These are phyloP conservation scores for Arachnomyces sp. DNA, from an alignment of 2,329 filamentous ascomycete species.

Conservation along the genomic window DNA sequence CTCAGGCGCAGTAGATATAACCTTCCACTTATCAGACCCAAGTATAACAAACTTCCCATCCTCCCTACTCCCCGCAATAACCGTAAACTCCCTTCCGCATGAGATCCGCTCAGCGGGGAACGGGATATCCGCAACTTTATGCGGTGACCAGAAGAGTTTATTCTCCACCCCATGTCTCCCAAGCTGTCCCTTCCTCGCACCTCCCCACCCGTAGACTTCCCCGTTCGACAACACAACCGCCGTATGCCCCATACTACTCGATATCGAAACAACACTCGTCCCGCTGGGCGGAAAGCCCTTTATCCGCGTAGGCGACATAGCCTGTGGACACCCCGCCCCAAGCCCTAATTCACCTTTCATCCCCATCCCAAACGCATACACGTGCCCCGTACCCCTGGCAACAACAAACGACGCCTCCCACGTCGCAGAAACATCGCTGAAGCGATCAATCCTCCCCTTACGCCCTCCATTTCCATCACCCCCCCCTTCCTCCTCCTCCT, in stretches of 20 bases:
- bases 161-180: slow-evolving; percentile 46
- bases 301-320: slow-evolving; percentile 40
- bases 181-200: slow-evolving; percentile 74
- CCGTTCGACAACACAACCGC: slow-evolving; percentile 67
- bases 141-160: slow-evolving; percentile 50
- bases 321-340: slow-evolving; percentile 30
- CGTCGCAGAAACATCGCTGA: slow-evolving; percentile 56
- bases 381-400: slow-evolving; percentile 30
- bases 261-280: slow-evolving; percentile 54
- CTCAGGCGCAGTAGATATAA: slow-evolving; percentile 51
- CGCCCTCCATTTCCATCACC: slow-evolving; percentile 2
- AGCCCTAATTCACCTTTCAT: slow-evolving; percentile 65
- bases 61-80: slow-evolving; percentile 49
- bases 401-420: slow-evolving; percentile 69
- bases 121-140: slow-evolving; percentile 48
- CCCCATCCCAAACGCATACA: slow-evolving; percentile 60
- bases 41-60: slow-evolving; percentile 58
- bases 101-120: slow-evolving; percentile 61
- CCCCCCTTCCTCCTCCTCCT: slow-evolving; percentile 1
- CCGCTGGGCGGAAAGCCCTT: slow-evolving; percentile 55
- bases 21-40: slow-evolving; percentile 65
- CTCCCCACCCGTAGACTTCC: slow-evolving; percentile 80
- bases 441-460: slow-evolving; percentile 20
- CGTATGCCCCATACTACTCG: slow-evolving; percentile 69
- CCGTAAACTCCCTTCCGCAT: slow-evolving; percentile 82